These are phyloP conservation scores for Naematelia aurantialba DNA, from an alignment of 768 basidiomycete genomes.

Conservation along the genomic window DNA sequence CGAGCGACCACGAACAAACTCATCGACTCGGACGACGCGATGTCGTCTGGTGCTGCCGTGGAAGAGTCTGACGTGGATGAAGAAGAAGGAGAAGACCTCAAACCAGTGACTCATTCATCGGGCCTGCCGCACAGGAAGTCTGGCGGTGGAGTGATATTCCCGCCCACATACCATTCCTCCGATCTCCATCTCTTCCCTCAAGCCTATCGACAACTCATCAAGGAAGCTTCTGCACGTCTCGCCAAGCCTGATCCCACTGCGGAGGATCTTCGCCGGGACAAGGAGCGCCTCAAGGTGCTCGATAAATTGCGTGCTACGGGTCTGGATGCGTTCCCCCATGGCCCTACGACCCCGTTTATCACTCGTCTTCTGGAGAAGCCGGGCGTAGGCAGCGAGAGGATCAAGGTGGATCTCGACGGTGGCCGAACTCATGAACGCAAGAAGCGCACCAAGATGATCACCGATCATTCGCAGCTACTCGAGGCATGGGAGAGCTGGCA, in stretches of 20 bases:
- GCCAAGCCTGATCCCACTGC: constrained; percentile 12
- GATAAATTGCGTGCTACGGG: not conserved
- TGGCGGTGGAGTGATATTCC: not conserved
- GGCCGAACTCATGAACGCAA: constrained; percentile 6
- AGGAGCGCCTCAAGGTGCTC: not conserved
- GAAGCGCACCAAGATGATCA: not conserved
- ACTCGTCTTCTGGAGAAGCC: constrained; percentile 6
- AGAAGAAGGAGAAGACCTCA: constrained; percentile 3
- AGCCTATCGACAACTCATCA: constrained; percentile 23
- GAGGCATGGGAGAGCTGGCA: constrained; percentile 40
- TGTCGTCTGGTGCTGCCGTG: constrained; percentile 1
- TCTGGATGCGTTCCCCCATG: constrained; percentile 2
- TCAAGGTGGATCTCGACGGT: constrained; percentile 1
- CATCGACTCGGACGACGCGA: constrained; percentile 7
- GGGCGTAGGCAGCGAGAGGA: constrained; percentile 4
- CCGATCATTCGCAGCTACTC: constrained; percentile 8
- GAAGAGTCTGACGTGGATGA: not conserved
- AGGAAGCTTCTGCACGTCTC: constrained; percentile 10
- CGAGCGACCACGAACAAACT: constrained; percentile 12
- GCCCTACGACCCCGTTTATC: constrained; percentile 6
- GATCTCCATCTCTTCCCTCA: constrained; percentile 24
- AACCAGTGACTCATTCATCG: not conserved
- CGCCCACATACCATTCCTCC: constrained; percentile 12
- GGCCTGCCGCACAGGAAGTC: constrained; percentile 1
- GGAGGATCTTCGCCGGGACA: constrained; percentile 4